Conservation (phyloP, 306 rosid genomes). For the Acacia melanoxylon region DNA sequence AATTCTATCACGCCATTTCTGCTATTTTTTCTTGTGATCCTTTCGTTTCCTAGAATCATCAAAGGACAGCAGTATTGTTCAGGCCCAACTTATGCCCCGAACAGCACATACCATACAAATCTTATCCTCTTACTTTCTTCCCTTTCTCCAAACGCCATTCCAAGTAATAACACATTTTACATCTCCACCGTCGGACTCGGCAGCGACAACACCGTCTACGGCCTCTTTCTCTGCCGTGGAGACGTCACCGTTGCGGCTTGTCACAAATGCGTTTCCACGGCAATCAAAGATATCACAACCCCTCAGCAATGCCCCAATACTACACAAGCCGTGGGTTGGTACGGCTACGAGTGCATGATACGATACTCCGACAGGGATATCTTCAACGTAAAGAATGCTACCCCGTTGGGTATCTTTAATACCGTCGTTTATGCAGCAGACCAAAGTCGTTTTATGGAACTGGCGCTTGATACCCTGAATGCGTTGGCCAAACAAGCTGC, state of each 20-base stretch:
- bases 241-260: conserved; percentile 22
- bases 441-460: background rate
- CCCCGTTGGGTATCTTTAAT: background rate
- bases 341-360: background rate
- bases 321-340: background rate
- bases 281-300: too few relatives aligned
- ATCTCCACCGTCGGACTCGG: background rate
- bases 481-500: background rate
- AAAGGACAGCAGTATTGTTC: background rate
- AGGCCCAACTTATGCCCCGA: conserved; percentile 1
- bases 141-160: conserved; percentile 32
- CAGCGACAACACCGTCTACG: background rate
- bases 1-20: background rate
- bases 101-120: conserved; percentile 32
- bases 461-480: background rate
- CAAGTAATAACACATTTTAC: conserved; percentile 9
- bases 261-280: background rate
- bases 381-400: background rate
- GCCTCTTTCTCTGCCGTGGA: conserved; percentile 45
- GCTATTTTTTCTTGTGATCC: background rate
- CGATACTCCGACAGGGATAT: background rate
- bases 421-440: background rate
- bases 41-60: background rate
- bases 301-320: conserved; percentile 6
- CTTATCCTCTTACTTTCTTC: conserved; percentile 33